phyloP scores from a whole-genome alignment of 1,284 basidiomycete species.

The Omphalotus olearius region DNA sequence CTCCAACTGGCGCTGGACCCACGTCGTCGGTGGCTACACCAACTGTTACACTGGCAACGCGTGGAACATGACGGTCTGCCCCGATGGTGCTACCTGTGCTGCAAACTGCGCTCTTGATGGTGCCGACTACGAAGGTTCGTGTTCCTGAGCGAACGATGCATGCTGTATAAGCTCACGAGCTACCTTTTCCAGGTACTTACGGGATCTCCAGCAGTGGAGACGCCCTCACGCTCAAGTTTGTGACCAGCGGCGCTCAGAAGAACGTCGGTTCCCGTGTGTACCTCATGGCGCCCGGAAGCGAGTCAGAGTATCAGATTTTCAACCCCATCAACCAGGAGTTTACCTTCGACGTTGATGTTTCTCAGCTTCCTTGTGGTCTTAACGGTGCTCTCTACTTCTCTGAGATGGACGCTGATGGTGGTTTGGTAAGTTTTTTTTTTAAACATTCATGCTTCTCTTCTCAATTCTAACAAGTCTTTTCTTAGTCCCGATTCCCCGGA shows the following conservation, averaged over 20 bases:
- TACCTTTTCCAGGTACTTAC: slow-evolving; percentile 26
- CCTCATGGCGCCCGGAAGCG: slow-evolving; percentile 37
- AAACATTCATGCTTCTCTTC: no score
- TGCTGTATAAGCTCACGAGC: not conserved
- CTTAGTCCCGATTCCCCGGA: slow-evolving; percentile 15
- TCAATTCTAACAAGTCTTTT: not conserved
- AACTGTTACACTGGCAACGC: slow-evolving; percentile 54
- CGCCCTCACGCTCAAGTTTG: slow-evolving; percentile 45
- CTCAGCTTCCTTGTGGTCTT: slow-evolving; percentile 26
- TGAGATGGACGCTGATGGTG: slow-evolving; percentile 44
- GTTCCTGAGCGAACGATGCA: no score
- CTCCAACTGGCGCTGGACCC: slow-evolving; percentile 40
- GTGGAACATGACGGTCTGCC: slow-evolving; percentile 46
- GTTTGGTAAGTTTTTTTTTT: slow-evolving; percentile 30
- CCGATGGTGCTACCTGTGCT: slow-evolving; percentile 33
- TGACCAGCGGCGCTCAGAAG: slow-evolving; percentile 31
- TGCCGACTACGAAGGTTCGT: slow-evolving; percentile 38
- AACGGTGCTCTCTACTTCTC: slow-evolving; percentile 33
- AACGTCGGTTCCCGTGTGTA: slow-evolving; percentile 58
- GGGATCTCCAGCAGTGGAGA: slow-evolving; percentile 38
- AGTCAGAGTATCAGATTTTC: slow-evolving; percentile 20
- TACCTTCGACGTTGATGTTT: slow-evolving; percentile 42
- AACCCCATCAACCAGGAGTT: slow-evolving; percentile 38
- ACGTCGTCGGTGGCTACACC: slow-evolving; percentile 36
- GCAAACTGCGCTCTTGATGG: slow-evolving; percentile 57